A percentile compares a stretch with the other conserved stretches of the same genome.
These are phyloP conservation scores for Fusarium sp. DNA, from an alignment of 2,329 filamentous ascomycete species.

Conservation along the genomic window DNA sequence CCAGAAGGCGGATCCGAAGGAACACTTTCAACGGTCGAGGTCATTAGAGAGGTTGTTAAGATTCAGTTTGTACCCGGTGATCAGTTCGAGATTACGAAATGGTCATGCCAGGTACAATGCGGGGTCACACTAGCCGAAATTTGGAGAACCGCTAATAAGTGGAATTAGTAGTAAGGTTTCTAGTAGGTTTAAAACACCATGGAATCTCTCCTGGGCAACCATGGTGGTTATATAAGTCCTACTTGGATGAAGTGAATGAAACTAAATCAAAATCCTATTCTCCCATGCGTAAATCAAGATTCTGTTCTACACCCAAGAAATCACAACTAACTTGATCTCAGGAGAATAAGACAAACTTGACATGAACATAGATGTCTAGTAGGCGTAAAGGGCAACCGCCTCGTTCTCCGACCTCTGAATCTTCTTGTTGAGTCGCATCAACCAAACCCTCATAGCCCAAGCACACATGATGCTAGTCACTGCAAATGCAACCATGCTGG, in stretches of 20 bases:
- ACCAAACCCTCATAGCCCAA: constrained; percentile 37
- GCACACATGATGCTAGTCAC: constrained; percentile 33
- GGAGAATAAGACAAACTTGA: too few relatives aligned
- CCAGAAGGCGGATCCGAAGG: not conserved
- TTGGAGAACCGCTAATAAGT: not conserved
- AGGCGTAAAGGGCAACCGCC: constrained; percentile 14
- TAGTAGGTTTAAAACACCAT: not conserved
- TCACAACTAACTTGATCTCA: too few relatives aligned
- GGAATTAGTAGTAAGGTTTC: not conserved
- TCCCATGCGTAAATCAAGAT: too few relatives aligned
- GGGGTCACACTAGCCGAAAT: constrained; percentile 12
- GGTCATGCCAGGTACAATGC: not conserved
- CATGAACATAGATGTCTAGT: not conserved
- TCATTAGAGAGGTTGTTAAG: not conserved
- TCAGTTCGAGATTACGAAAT: constrained; percentile 5
- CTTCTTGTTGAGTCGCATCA: constrained; percentile 31
- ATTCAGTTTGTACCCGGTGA: not conserved
- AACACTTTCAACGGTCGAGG: not conserved
- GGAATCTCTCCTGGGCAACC: too few relatives aligned
- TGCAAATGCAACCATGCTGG: constrained; percentile 22
- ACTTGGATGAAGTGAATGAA: not conserved
- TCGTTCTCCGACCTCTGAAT: constrained; percentile 21
- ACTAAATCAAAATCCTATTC: too few relatives aligned
- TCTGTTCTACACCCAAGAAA: too few relatives aligned
- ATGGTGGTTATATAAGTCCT: not conserved